These are phyloP conservation scores for Podospora pseudopauciseta DNA, from an alignment of 495 filamentous ascomycete species.

Conservation along the genomic window DNA sequence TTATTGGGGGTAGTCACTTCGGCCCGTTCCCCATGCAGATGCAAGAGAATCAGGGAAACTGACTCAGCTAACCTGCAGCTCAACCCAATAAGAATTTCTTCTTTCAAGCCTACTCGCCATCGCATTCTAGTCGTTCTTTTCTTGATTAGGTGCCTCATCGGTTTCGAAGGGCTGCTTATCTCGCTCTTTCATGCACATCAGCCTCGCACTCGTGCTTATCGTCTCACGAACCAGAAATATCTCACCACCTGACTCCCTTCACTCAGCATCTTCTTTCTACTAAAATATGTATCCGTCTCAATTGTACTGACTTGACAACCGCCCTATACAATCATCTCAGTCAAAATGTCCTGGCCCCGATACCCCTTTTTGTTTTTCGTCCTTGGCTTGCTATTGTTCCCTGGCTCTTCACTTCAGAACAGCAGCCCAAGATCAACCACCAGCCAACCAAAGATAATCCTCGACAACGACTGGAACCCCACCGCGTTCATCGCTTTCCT, in stretches of 20 bases:
- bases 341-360: neutral
- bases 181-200: neutral
- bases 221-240: neutral
- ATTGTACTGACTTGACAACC: neutral
- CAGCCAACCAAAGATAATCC: neutral
- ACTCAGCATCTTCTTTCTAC: neutral
- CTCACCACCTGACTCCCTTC: neutral
- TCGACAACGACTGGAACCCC: neutral
- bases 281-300: neutral
- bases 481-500: neutral
- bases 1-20: no score
- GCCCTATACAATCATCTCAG: neutral
- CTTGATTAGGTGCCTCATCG: neutral
- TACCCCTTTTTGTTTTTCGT: neutral
- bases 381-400: neutral
- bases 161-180: neutral
- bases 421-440: neutral
- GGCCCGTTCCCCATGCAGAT: neutral
- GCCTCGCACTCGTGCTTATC: neutral
- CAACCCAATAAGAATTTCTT: neutral
- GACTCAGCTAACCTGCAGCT: neutral
- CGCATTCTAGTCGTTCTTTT: neutral
- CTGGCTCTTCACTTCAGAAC: neutral
- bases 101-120: neutral
- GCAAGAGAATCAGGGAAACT: neutral